Evolutionary conservation across 1,139 yeast species (phyloP).

Genomic region (Scheffersomyces segobiensis): DNA sequence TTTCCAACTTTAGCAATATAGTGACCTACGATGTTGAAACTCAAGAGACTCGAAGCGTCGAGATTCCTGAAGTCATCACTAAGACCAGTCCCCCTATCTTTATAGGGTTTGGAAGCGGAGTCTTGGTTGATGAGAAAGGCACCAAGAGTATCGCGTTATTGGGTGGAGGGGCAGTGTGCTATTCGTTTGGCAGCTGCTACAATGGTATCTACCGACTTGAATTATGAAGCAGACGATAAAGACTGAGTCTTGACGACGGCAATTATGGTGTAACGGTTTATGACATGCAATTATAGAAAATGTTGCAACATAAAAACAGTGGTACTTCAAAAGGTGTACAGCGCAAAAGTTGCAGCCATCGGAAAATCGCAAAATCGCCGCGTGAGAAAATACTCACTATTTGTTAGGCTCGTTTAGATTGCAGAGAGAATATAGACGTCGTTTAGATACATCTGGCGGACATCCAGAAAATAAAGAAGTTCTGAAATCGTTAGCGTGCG

Average conservation of each 20-base stretch:
- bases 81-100: conserved; percentile 47
- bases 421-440: background rate
- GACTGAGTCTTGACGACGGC: background rate
- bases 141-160: conserved; percentile 26
- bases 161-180: conserved; percentile 85
- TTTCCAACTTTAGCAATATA: conserved; percentile 37
- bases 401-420: background rate
- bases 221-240: background rate
- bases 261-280: background rate
- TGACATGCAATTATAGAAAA: background rate
- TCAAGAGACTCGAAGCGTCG: conserved; percentile 21
- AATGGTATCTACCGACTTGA: conserved; percentile 25
- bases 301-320: background rate
- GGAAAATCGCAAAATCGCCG: background rate
- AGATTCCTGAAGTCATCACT: conserved; percentile 38
- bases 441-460: background rate
- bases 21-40: conserved; percentile 30
- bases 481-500: background rate
- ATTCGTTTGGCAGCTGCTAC: conserved; percentile 77
- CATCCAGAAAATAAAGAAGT: background rate
- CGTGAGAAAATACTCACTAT: background rate
- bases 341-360: conserved; percentile 1
- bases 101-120: conserved; percentile 56
- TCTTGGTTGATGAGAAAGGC: conserved; percentile 13
- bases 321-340: background rate